phyloP scores from a whole-genome alignment of 352 stramenopile species.

The Pythium sp. region DNA sequence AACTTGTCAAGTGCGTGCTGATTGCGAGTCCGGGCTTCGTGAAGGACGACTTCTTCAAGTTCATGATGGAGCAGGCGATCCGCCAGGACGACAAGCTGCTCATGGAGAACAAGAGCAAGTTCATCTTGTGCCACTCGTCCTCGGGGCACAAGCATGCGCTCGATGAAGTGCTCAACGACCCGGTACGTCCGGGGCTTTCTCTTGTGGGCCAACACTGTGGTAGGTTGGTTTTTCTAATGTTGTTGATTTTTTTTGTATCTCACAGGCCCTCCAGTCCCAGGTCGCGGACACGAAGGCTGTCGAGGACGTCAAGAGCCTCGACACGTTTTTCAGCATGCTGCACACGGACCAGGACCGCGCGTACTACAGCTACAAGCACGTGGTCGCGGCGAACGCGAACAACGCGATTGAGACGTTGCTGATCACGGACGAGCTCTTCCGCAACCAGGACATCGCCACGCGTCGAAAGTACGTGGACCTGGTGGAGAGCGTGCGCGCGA shows the following conservation, averaged over 20 bases:
- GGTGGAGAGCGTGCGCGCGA: slow-evolving; percentile 91
- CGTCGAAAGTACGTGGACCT: slow-evolving; percentile 93
- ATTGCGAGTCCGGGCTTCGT: slow-evolving; percentile 95
- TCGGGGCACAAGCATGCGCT: slow-evolving; percentile 98
- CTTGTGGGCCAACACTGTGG: not conserved
- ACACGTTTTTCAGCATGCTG: slow-evolving; percentile 97
- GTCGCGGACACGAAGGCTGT: slow-evolving; percentile 95
- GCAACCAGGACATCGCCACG: slow-evolving; percentile 85
- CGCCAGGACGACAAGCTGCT: slow-evolving; percentile 93
- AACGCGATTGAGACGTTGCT: slow-evolving; percentile 94
- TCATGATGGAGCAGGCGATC: slow-evolving; percentile 89
- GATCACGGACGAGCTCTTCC: slow-evolving; percentile 95
- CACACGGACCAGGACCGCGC: slow-evolving; percentile 94
- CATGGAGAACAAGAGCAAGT: slow-evolving; percentile 96
- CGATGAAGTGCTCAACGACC: slow-evolving; percentile 95
- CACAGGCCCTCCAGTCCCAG: slow-evolving; percentile 80
- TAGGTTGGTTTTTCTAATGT: not conserved
- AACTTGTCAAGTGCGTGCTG: slow-evolving; percentile 95
- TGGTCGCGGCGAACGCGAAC: slow-evolving; percentile 89
- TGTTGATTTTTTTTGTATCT: not conserved
- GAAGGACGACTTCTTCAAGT: slow-evolving; percentile 98
- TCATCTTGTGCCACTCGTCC: slow-evolving; percentile 93
- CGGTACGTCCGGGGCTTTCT: slow-evolving; percentile 23
- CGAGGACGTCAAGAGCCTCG: slow-evolving; percentile 89
- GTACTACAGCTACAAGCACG: slow-evolving; percentile 97